Conservation (phyloP, 768 basidiomycete species). For the Calvatia gigantea region DNA sequence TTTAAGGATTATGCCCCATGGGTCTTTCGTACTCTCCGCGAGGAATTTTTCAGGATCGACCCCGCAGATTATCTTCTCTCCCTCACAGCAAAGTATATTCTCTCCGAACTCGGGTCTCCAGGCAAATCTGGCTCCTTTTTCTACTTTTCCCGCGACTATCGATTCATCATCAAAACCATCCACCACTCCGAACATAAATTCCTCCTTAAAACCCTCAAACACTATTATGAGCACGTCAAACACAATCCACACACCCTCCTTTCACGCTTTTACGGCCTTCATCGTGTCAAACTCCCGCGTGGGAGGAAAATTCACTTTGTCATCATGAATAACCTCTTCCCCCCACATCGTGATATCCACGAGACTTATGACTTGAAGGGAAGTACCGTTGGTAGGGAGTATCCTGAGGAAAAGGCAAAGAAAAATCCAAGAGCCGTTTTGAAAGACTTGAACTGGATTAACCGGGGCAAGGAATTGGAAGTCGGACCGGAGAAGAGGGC, state of each 20-base stretch:
- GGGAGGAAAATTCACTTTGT: constrained; percentile 98
- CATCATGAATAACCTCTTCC: constrained; percentile 99
- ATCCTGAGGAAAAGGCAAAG: constrained; percentile 79
- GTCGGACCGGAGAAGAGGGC: constrained; percentile 97
- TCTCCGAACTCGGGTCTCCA: constrained; percentile 95
- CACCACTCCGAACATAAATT: constrained; percentile 94
- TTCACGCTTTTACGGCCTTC: constrained; percentile 94
- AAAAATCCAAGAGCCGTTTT: constrained; percentile 83
- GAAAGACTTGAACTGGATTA: constrained; percentile 98
- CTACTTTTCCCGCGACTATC: constrained; percentile 98
- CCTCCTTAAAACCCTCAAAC: constrained; percentile 75
- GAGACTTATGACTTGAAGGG: constrained; percentile 98
- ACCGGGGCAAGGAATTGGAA: constrained; percentile 70
- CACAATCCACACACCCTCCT: constrained; percentile 91
- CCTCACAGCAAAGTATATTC: constrained; percentile 94
- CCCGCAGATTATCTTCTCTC: constrained; percentile 97
- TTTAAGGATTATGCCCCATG: constrained; percentile 99
- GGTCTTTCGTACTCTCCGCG: constrained; percentile 94
- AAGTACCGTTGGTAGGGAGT: constrained; percentile 84
- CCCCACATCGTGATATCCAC: constrained; percentile 94
- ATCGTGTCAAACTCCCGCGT: constrained; percentile 92
- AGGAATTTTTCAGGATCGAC: constrained; percentile 92
- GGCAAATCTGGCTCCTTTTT: constrained; percentile 99
- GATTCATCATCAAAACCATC: constrained; percentile 99
- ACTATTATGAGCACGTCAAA: constrained; percentile 84